These are phyloP conservation scores for Vicia sativa DNA, from an alignment of 306 rosid species.

Conservation along the genomic window DNA sequence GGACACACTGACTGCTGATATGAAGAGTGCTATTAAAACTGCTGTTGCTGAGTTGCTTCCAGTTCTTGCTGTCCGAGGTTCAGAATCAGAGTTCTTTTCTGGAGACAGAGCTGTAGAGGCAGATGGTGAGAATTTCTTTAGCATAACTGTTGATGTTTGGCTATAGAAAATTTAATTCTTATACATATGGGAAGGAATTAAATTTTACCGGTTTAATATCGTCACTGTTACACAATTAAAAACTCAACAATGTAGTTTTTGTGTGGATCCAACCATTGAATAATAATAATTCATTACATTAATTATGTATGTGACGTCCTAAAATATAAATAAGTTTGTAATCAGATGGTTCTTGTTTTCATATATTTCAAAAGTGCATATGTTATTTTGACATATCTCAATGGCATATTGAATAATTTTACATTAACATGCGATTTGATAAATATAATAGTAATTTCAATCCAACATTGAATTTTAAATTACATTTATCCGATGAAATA, in stretches of 20 bases:
- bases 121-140: slow-evolving; percentile 73
- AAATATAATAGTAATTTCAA: not conserved
- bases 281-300: not conserved
- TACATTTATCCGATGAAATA: not conserved
- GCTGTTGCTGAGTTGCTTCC: slow-evolving; percentile 97
- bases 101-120: slow-evolving; percentile 77
- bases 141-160: slow-evolving; percentile 33
- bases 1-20: slow-evolving; percentile 90
- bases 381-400: slow-evolving; percentile 3
- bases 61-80: slow-evolving; percentile 72
- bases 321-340: slow-evolving; percentile 4
- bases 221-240: not conserved
- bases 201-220: not conserved
- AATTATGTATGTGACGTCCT: not conserved
- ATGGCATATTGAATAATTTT: slow-evolving; percentile 3
- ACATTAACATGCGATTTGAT: not conserved
- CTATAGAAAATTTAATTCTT: slow-evolving; percentile 13
- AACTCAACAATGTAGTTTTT: not conserved
- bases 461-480: not conserved
- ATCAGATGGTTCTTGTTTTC: not conserved
- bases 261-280: not conserved
- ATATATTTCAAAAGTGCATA: not conserved
- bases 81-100: slow-evolving; percentile 74
- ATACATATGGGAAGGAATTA: not conserved
- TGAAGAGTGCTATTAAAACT: slow-evolving; percentile 93